Base-by-base conservation (phyloP, 768 basidiomycete species). In the Vishniacozyma victoriae region DNA sequence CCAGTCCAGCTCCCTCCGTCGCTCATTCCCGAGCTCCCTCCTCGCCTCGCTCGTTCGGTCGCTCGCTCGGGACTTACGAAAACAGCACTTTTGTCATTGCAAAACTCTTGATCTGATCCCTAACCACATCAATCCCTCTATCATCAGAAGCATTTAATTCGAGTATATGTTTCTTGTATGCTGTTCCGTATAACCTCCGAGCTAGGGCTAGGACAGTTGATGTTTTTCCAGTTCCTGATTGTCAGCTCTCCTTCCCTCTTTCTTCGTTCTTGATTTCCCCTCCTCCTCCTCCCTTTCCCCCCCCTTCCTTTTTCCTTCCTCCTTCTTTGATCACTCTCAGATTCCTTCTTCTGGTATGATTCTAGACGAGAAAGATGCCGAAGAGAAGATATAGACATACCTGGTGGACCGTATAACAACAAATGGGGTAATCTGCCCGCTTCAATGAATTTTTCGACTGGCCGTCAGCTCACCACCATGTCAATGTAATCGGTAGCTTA, bases 91-190 rank as follows among this genome's bases (percentile, higher is more conserved):
- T 82, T 13, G 92, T 96, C 74, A 92, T 89, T 1, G 95, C 91
- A 61, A 97, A 99, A 66, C 89, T 90, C 71, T 97, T 99, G 71
- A 99, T 92, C 76, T 96, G 92, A 72, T 97, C 95, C 42, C 95
- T 82, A 15, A 99, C 95, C 36, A 96, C 92, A 52, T 99, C 95
- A 52, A 99, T 99, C 25, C 95, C 95, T 64, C 95, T 83, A 65
- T 97, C 95, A 69, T 99, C 95, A 1, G 91, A 95, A 5, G 95
- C 95, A 69, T 99, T 99, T 36, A 99, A 79, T 78, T 99, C 95
- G 2, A 97, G 81, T 22, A 95, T 92, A 65, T 95, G 90, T 67
- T 92, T 96, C 50, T 80, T 77, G 69, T 84, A 93, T 33, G 83
- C 82, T 19, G 76, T 65, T 1, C 92, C 93, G 67, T 97, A 99